Evolutionary conservation across 2,329 filamentous ascomycete species (phyloP), one percentile per base, ranked within the genome.

Genomic region (Colletotrichum lindemuthianum): DNA sequence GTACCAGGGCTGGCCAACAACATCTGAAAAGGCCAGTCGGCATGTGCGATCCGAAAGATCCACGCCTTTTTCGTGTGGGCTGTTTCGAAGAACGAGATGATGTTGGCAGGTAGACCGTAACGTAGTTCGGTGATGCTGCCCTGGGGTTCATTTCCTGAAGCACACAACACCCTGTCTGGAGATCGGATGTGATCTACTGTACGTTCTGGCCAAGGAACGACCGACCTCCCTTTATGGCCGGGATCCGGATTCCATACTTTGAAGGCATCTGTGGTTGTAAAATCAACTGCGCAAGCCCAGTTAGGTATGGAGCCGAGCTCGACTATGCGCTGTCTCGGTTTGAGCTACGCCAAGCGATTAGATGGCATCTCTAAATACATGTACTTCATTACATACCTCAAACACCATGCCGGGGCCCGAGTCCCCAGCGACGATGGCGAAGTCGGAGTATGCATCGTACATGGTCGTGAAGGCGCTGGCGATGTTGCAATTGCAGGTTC

Each of bases 391-490:
- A 69, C 83, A 79, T 75, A 92, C 88, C 76, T 88, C 87, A 80
- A 91, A 95, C 6, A 96, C 83, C 1, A 90, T 88, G 7, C 94
- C 94, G 65, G 90, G 86, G 8, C 93, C 91, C 57, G 90, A 90
- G 68, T 92, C 89, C 1, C 95, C 93, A 5, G 91, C 91, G 51
- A 91, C 87, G 40, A 96, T 85, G 50, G 97, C 80, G n/a, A 96
- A 84, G 74, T 97, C 94, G 2, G 88, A 88, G 63, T 86, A 88
- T 40, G 84, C 79, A 67, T 87, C 86, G 51, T 86, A 88, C n/a
- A 92, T 82, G 57, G 89, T 91, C 55, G 93, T 90, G 74, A 98
- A 96, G 3, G 93, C 93, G 3, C 86, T 89, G 63, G 93, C 91
- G 50, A 97, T 90, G 65, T 91, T 92, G 70, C 90, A 91, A 56